phyloP scores from a whole-genome alignment of 2,329 filamentous ascomycete genomes.

The Colletotrichum tabaci region DNA sequence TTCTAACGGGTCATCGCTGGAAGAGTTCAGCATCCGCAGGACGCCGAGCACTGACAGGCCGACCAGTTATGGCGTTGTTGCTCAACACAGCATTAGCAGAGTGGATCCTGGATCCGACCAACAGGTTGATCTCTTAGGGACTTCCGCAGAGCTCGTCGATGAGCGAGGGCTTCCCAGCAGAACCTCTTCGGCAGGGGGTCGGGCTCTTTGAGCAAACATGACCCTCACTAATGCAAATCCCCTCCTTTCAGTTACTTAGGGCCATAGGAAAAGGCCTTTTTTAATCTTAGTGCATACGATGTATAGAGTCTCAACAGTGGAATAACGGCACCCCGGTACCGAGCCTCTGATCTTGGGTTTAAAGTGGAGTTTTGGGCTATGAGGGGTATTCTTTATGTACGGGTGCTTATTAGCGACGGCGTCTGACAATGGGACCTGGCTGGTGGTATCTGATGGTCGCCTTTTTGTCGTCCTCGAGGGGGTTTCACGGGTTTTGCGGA shows the following conservation, averaged over 20 bases:
- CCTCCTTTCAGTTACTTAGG: neutral
- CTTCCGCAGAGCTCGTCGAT: conserved; percentile 71
- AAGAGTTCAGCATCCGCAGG: conserved; percentile 59
- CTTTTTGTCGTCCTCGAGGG: neutral
- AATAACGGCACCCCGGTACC: neutral
- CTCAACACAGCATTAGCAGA: conserved; percentile 70
- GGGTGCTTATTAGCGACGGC: conserved; percentile 38
- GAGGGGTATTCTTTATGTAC: neutral
- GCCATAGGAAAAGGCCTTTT: neutral
- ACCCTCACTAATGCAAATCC: neutral
- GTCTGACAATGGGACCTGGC: conserved; percentile 36
- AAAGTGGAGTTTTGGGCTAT: conserved; percentile 32
- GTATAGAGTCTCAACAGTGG: conserved; percentile 22
- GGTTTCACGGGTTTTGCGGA: neutral
- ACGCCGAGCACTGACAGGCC: conserved; percentile 61
- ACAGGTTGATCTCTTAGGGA: conserved; percentile 64
- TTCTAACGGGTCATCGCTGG: conserved; percentile 63
- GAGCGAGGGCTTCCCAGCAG: conserved; percentile 45
- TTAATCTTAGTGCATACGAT: conserved; percentile 23
- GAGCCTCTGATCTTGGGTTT: conserved; percentile 7
- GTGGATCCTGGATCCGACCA: conserved; percentile 64
- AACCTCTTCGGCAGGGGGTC: conserved; percentile 33
- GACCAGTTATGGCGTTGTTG: conserved; percentile 70
- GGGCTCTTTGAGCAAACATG: conserved; percentile 8
- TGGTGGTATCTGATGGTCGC: conserved; percentile 35